phyloP scores from a whole-genome alignment of 2,329 filamentous ascomycete species.

The Cladophialophora psammophila region DNA sequence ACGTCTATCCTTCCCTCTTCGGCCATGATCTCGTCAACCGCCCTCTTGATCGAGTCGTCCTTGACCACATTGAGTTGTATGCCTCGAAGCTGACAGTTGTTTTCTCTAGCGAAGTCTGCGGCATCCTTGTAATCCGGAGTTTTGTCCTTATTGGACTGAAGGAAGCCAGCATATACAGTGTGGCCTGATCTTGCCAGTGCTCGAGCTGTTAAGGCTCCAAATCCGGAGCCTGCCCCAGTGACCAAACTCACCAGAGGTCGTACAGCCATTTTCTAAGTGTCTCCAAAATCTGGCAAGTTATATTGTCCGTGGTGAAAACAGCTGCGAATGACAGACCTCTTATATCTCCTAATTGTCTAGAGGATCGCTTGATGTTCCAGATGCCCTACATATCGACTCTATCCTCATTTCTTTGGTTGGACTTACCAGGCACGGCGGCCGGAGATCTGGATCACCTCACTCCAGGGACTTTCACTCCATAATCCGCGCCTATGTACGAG shows the following conservation, averaged over 20 bases:
- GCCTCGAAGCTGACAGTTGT: conserved; percentile 24
- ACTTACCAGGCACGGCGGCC: not conserved
- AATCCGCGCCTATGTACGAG: not conserved
- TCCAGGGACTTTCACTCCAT: not conserved
- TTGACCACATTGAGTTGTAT: conserved; percentile 31
- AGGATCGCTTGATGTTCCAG: not conserved
- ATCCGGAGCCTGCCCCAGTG: conserved; percentile 26
- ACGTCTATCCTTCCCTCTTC: conserved; percentile 34
- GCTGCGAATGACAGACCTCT: not conserved
- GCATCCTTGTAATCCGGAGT: conserved; percentile 14
- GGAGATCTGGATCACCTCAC: not conserved
- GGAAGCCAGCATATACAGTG: conserved; percentile 35
- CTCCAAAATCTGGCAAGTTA: too few species aligned
- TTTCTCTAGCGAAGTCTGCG: conserved; percentile 6
- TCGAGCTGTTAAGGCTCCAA: conserved; percentile 27
- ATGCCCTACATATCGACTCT: not conserved
- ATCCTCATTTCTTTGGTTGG: too few species aligned
- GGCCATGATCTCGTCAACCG: conserved; percentile 30
- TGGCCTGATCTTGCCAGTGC: conserved; percentile 29
- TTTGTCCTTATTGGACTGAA: conserved; percentile 3
- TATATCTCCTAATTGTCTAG: not conserved
- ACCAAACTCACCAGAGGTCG: conserved; percentile 16
- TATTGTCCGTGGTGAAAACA: not conserved
- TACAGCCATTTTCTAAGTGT: not conserved
- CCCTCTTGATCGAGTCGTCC: conserved; percentile 27